A percentile compares a stretch with the other conserved stretches of the same genome.
These are phyloP conservation scores for Lithohypha guttulata DNA, from an alignment of 2,329 filamentous ascomycete genomes.

Conservation along the genomic window DNA sequence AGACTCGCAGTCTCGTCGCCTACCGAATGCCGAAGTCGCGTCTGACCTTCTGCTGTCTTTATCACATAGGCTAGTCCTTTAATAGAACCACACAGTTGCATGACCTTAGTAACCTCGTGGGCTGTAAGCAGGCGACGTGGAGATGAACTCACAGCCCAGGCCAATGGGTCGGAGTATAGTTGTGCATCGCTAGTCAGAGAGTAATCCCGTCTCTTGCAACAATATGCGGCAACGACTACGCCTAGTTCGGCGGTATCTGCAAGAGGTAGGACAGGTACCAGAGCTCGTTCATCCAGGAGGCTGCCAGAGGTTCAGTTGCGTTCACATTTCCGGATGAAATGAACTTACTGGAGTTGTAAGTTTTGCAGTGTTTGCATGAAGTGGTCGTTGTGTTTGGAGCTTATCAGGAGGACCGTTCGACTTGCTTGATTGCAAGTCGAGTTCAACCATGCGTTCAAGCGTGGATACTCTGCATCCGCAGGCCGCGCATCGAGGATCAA, in stretches of 20 bases:
- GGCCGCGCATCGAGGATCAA: not conserved
- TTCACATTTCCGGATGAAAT: not conserved
- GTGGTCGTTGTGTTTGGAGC: too few relatives aligned
- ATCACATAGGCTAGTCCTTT: constrained; percentile 16
- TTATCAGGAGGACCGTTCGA: not conserved
- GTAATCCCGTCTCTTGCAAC: not conserved
- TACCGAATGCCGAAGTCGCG: constrained; percentile 10
- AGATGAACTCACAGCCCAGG: constrained; percentile 4
- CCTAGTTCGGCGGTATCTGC: not conserved
- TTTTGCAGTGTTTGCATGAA: not conserved
- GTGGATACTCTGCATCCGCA: not conserved
- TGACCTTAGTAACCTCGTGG: constrained; percentile 26
- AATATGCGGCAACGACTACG: not conserved
- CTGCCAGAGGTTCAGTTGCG: not conserved
- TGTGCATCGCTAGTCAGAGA: not conserved
- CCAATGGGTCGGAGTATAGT: not conserved
- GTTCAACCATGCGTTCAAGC: constrained; percentile 1
- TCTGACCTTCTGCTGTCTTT: constrained; percentile 12
- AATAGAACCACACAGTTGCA: constrained; percentile 20
- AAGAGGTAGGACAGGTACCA: not conserved
- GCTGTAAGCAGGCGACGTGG: constrained; percentile 20
- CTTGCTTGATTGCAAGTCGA: not conserved
- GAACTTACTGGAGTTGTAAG: not conserved
- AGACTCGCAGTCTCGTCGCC: constrained; percentile 9
- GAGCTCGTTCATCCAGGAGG: not conserved